Conservation (phyloP, 1,139 yeast species). For the Protomyces pachydermus region DNA sequence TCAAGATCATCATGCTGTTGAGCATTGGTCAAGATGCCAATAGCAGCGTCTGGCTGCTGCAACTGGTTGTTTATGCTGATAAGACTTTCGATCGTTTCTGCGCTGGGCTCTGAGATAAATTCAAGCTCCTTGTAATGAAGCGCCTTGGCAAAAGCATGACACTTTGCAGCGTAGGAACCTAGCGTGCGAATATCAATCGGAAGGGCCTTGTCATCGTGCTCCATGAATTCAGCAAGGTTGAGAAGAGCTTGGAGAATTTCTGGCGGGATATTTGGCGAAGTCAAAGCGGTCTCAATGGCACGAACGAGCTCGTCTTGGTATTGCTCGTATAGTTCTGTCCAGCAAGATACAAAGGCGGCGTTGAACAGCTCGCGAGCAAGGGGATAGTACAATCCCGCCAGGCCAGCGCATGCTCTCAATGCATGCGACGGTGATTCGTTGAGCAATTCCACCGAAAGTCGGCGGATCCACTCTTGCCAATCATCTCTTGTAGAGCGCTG, state of each 20-base stretch:
- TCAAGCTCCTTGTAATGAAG: constrained; percentile 92
- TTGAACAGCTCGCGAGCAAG: constrained; percentile 87
- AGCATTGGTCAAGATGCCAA: constrained; percentile 92
- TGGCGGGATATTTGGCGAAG: constrained; percentile 89
- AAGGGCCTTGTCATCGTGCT: constrained; percentile 89
- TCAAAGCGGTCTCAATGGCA: constrained; percentile 77
- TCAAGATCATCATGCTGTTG: constrained; percentile 90
- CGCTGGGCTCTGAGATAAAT: constrained; percentile 86
- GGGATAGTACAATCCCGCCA: constrained; percentile 85
- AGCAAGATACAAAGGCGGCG: constrained; percentile 91
- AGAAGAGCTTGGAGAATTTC: constrained; percentile 87
- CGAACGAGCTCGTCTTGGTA: constrained; percentile 87
- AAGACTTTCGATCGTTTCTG: constrained; percentile 86
- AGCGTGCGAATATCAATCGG: constrained; percentile 85
- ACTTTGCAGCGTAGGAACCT: constrained; percentile 88
- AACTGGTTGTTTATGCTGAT: constrained; percentile 89
- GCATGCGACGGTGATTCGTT: constrained; percentile 95
- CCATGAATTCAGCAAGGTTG: constrained; percentile 93
- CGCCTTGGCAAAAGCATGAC: constrained; percentile 97
- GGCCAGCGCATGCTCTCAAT: constrained; percentile 82
- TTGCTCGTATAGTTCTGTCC: constrained; percentile 90
- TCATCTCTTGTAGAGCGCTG: constrained; percentile 88
- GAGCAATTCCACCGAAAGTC: constrained; percentile 75
- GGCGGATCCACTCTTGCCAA: constrained; percentile 96
- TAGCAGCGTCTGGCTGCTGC: constrained; percentile 96